These are phyloP conservation scores for Aspergillus leporis DNA, from an alignment of 495 filamentous ascomycete genomes.

Conservation along the genomic window DNA sequence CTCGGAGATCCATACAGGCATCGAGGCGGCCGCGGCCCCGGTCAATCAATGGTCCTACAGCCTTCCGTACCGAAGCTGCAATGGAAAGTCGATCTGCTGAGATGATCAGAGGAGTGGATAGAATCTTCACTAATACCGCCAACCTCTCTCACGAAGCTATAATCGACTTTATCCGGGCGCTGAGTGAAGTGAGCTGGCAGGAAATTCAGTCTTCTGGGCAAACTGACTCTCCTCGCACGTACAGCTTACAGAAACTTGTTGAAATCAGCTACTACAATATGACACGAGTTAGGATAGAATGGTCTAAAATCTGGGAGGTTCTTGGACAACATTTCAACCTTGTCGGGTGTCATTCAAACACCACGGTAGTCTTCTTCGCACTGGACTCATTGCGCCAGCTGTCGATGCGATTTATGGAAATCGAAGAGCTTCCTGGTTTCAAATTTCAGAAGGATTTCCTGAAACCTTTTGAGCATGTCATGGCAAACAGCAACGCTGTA, in stretches of 20 bases:
- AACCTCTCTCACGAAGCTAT: slow-evolving; percentile 94
- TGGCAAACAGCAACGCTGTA: slow-evolving; percentile 84
- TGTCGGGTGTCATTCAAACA: slow-evolving; percentile 94
- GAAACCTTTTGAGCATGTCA: slow-evolving; percentile 97
- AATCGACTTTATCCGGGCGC: slow-evolving; percentile 90
- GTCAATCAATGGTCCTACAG: slow-evolving; percentile 61
- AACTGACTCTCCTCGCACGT: slow-evolving; percentile 90
- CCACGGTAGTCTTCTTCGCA: slow-evolving; percentile 93
- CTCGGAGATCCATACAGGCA: slow-evolving; percentile 70
- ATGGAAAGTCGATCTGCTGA: slow-evolving; percentile 90
- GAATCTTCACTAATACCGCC: slow-evolving; percentile 94
- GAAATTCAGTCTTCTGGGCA: slow-evolving; percentile 97
- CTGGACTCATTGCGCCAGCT: slow-evolving; percentile 92
- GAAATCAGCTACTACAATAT: slow-evolving; percentile 99
- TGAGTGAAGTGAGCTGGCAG: slow-evolving; percentile 98
- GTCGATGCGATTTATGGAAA: slow-evolving; percentile 98
- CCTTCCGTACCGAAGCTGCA: slow-evolving; percentile 82
- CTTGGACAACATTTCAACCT: slow-evolving; percentile 97
- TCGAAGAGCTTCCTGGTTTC: slow-evolving; percentile 96
- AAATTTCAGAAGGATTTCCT: slow-evolving; percentile 99
- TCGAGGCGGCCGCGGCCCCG: slow-evolving; percentile 63
- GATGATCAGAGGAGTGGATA: slow-evolving; percentile 87
- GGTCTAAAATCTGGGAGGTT: slow-evolving; percentile 95
- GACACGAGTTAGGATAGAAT: slow-evolving; percentile 96
- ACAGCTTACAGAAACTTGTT: slow-evolving; percentile 95